Evolutionary conservation across 495 filamentous ascomycete genomes (phyloP).

Genomic region (Penicillium macrosclerotiorum): DNA sequence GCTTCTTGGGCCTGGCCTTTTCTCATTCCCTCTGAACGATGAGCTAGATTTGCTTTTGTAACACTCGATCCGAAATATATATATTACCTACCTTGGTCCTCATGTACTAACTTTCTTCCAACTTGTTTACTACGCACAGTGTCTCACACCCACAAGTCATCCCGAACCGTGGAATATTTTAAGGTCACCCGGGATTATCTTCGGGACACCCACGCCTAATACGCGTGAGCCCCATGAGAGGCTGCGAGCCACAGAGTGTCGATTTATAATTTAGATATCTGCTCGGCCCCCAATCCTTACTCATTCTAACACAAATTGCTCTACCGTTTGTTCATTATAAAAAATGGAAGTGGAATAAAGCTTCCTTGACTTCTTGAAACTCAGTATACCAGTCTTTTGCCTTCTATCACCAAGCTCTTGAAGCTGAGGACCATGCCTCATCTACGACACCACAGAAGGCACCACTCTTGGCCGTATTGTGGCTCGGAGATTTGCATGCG

Average conservation of each 20-base stretch:
- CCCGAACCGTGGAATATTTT: conserved; percentile 7
- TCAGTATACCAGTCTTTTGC: too few relatives aligned
- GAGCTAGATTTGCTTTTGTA: too few relatives aligned
- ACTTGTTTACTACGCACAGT: not conserved
- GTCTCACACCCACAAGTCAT: conserved; percentile 5
- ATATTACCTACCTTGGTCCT: not conserved
- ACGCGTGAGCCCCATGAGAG: conserved; percentile 6
- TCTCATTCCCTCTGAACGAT: too few relatives aligned
- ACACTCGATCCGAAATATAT: not conserved
- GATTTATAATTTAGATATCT: conserved; percentile 19
- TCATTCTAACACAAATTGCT: not conserved
- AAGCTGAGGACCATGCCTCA: conserved; percentile 34
- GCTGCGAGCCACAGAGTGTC: not conserved
- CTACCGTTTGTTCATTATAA: not conserved
- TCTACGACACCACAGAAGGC: conserved; percentile 32
- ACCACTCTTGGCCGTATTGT: conserved; percentile 44
- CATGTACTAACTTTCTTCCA: not conserved
- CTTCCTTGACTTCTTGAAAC: not conserved
- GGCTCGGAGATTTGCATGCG: conserved; percentile 27
- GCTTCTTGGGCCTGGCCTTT: too few relatives aligned
- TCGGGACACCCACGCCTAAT: conserved; percentile 2
- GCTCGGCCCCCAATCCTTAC: conserved; percentile 1
- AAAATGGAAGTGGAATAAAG: conserved; percentile 14
- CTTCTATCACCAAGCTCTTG: too few relatives aligned
- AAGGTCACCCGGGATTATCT: conserved; percentile 16